Base-by-base conservation (phyloP, 805 yeast species). In the Priceomyces fermenticarens region DNA sequence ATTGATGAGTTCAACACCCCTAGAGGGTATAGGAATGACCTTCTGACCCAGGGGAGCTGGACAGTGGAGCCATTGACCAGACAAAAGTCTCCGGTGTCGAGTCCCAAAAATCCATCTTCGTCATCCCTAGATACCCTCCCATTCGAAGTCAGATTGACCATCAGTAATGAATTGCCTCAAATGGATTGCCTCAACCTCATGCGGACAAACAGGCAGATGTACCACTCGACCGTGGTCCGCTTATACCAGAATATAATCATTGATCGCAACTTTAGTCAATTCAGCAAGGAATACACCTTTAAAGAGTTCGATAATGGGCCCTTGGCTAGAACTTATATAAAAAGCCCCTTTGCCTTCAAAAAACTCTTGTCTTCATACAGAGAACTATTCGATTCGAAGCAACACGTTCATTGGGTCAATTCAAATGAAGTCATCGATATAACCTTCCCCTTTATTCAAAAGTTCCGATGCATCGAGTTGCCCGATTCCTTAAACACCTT, bases 401-500 rank as follows among this genome's bases (percentile, higher is more conserved):
- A 26, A 16, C 25, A 27, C 30, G 38, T 27, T 10, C 38, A 29
- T 30, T 36, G 36, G 17, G 10, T 20, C 15, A 15, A 33, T 11
- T 39, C 34, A n/a, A 26, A 26, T 10, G 29, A 20, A 9, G 20
- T 27, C 2, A 23, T 23, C 27, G 36, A 39, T 17, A 11, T 28
- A 3, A 29, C 32, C 23, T 44, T 40, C 31, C 48, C 48, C 7
- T 36, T 23, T 8, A 53, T 67, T 3, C 48, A 49, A 32, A 46
- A 50, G 11, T 47, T 75, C 15, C 63, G 58, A 35, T 60, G 70
- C 37, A 50, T 65, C 2, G 52, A 55, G 16, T 47, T 75, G 3
- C 79, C 78, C 0, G 75, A 72, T 44, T 67, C 73, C 16, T 58
- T 71, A 20, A 63, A 65, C 32, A 54, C 63, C 0, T 58, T 59